Conservation (phyloP, 306 rosid genomes). For the Oemleria cerasiformis region DNA sequence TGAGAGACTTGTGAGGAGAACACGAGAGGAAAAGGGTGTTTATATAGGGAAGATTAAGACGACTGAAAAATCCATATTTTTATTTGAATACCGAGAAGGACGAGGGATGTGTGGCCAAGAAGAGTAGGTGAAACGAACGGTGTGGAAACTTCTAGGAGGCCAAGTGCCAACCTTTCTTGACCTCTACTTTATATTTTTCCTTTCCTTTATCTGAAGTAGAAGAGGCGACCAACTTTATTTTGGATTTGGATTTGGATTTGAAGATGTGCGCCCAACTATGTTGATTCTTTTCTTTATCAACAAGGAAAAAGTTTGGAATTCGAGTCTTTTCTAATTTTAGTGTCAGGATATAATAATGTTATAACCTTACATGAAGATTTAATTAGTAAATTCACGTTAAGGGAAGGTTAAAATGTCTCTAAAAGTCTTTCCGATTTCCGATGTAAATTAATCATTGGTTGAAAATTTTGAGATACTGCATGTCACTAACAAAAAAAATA, state of each 20-base stretch:
- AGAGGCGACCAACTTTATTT: neutral
- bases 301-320: too few relatives aligned
- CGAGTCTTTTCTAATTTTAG: too few relatives aligned
- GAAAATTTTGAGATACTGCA: too few relatives aligned
- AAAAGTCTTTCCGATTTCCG: too few relatives aligned
- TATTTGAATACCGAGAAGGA: neutral
- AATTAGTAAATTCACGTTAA: too few relatives aligned
- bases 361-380: too few relatives aligned
- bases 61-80: neutral
- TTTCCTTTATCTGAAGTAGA: neutral
- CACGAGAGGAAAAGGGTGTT: neutral
- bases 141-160: neutral
- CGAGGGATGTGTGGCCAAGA: neutral
- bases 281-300: too few relatives aligned
- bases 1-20: neutral
- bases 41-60: constrained; percentile 8
- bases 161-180: neutral
- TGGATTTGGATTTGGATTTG: neutral
- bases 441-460: too few relatives aligned
- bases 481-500: too few relatives aligned
- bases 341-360: too few relatives aligned
- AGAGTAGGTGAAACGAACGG: neutral
- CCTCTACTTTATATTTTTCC: neutral
- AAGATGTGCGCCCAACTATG: too few relatives aligned
- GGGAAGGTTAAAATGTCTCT: too few relatives aligned